Conservation (phyloP, 108 stramenopile species). For the Cylindrotheca closterium region DNA sequence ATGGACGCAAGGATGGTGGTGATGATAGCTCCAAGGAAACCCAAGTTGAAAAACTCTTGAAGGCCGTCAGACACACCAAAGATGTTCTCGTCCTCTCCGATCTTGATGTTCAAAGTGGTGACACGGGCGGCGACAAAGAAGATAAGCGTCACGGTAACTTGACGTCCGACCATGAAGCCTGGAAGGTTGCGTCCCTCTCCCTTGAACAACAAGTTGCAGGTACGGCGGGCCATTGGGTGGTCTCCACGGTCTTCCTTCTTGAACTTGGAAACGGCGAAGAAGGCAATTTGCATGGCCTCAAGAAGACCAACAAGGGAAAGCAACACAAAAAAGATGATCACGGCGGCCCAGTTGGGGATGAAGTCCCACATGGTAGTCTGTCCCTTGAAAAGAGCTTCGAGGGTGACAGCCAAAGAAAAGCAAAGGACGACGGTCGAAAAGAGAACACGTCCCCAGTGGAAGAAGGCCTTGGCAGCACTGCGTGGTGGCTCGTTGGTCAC, state of each 20-base stretch:
- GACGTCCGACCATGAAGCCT: constrained; percentile 73
- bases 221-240: constrained; percentile 47
- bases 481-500: constrained; percentile 57
- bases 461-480: constrained; percentile 17
- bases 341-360: constrained; percentile 41
- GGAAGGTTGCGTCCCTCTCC: constrained; percentile 58
- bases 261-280: constrained; percentile 72
- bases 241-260: constrained; percentile 52
- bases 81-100: constrained; percentile 38
- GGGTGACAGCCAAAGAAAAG: constrained; percentile 59
- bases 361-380: constrained; percentile 68
- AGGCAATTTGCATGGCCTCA: constrained; percentile 81
- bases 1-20: constrained; percentile 71
- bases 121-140: constrained; percentile 74
- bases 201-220: constrained; percentile 51
- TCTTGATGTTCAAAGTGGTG: constrained; percentile 47
- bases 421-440: constrained; percentile 47
- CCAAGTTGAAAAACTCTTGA: constrained; percentile 65
- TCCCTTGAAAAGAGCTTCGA: constrained; percentile 52
- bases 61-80: constrained; percentile 59
- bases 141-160: constrained; percentile 63
- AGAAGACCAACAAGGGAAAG: constrained; percentile 61
- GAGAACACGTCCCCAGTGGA: constrained; percentile 56
- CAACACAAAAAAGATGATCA: constrained; percentile 57
- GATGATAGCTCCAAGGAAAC: constrained; percentile 64